A percentile compares a stretch with the other conserved stretches of the same genome.
These are phyloP conservation scores for Leptographium wingfieldii DNA, from an alignment of 2,329 filamentous ascomycete species.

Conservation along the genomic window DNA sequence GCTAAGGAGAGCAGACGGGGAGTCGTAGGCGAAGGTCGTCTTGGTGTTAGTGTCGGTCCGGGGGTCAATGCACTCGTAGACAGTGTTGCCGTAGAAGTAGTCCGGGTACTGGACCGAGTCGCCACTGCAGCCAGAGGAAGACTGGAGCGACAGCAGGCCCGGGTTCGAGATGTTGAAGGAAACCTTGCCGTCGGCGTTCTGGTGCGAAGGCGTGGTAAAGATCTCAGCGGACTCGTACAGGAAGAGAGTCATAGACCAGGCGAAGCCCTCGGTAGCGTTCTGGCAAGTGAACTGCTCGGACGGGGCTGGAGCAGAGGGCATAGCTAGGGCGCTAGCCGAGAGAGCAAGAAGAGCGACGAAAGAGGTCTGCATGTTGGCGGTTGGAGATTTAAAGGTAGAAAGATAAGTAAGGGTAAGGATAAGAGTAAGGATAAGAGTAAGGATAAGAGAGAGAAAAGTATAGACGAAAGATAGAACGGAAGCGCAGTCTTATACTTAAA, in stretches of 20 bases:
- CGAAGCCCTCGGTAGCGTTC: background rate
- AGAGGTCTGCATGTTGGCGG: background rate
- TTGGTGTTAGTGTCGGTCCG: background rate
- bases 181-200: background rate
- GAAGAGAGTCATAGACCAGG: background rate
- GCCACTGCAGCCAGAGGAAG: background rate
- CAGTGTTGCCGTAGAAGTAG: background rate
- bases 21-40: background rate
- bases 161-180: background rate
- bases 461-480: background rate
- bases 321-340: background rate
- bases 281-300: background rate
- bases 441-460: background rate
- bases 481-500: background rate
- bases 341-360: background rate
- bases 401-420: no score
- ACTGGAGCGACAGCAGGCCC: background rate
- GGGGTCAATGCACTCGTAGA: background rate
- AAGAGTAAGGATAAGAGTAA: background rate
- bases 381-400: background rate
- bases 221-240: background rate
- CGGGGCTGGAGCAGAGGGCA: background rate
- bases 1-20: background rate
- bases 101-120: background rate
- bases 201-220: background rate